Evolutionary conservation across 2,329 filamentous ascomycete genomes (phyloP).

Genomic region (Diaporthe humulicola): DNA sequence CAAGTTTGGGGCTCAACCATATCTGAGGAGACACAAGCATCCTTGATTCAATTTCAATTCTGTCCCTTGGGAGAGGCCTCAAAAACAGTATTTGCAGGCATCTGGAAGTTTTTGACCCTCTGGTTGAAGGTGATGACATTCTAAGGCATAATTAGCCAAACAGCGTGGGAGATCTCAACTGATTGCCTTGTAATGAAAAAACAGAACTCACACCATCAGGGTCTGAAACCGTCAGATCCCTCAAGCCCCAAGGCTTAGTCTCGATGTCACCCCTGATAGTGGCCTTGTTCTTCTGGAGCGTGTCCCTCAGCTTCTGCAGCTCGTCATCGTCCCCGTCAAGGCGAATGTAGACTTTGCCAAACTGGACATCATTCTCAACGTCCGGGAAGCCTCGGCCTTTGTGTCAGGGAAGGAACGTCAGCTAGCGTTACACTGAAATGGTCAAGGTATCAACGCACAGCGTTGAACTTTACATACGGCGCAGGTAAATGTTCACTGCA

Average conservation of each 20-base stretch:
- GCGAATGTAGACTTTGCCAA: conserved; percentile 30
- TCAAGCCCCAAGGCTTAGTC: conserved; percentile 26
- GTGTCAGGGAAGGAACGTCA: background rate
- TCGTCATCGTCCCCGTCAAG: conserved; percentile 17
- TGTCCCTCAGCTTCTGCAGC: conserved; percentile 25
- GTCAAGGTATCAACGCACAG: background rate
- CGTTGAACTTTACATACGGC: background rate
- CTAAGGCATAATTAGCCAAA: background rate
- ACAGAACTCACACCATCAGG: conserved; percentile 18
- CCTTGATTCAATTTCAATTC: background rate
- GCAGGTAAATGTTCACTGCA: conserved; percentile 29
- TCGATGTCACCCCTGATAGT: background rate
- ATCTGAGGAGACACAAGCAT: background rate
- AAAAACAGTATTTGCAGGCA: background rate
- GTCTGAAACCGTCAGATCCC: conserved; percentile 16
- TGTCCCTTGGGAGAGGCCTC: background rate
- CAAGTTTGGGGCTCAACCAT: background rate
- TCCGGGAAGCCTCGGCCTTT: conserved; percentile 24
- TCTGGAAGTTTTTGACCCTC: background rate
- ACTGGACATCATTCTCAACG: conserved; percentile 22
- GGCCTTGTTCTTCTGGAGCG: background rate
- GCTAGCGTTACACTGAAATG: background rate
- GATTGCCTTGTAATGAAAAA: too few relatives aligned
- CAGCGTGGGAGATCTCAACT: background rate
- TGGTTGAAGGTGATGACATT: conserved; percentile 30